Base-by-base conservation (phyloP, 352 stramenopile species). In the Phytophthora pisi region DNA sequence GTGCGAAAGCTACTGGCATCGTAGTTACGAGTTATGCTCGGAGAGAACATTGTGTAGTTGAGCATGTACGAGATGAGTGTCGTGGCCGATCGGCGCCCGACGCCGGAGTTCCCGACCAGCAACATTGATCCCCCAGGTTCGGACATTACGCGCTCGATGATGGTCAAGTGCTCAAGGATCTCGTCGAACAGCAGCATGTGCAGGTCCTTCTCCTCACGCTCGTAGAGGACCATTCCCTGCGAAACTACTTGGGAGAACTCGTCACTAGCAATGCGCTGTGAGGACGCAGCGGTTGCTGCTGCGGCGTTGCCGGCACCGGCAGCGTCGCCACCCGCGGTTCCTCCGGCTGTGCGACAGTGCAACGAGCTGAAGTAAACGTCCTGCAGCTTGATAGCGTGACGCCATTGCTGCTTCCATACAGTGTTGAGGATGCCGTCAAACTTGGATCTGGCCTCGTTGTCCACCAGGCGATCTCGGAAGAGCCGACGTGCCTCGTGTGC, bases 141-240 rank as follows among this genome's bases (percentile, higher is more conserved):
- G 0, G 88, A 96, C 5, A 98, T 56, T 1, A 97, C 84, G 16
- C 94, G 85, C 69, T 98, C 95, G 0, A 98, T 82, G 3, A 94
- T 82, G 7, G 94, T 81, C 24, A 98, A 65, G 47, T 98, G 90
- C 31, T 98, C 89, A 0, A 98, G 79, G 24, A 98, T 93, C 54
- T 98, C 91, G 16, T 93, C 79, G 40, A 98, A 98, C 1, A 98
- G 75, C n/a, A 96, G 69, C 75, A 98, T 97, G 59, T 97, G 86
- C 20, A 98, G 78, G 24, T 98, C 92, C 42, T 95, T 91, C 61
- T 98, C 93, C 65, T 98, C 96, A 9, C 96, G 90, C 61, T 98
- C 95, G 60, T 98, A 98, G n/a, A 98, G 78, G 11, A 97, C 81
- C 23, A 98, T 89, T 8, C 92, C 93, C 46, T 98, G 92, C 13